Percentiles rank a stretch among this genome's conserved stretches.
phyloP scores from a whole-genome alignment of 2,329 filamentous ascomycete genomes.

The Neoarthrinium moseri region DNA sequence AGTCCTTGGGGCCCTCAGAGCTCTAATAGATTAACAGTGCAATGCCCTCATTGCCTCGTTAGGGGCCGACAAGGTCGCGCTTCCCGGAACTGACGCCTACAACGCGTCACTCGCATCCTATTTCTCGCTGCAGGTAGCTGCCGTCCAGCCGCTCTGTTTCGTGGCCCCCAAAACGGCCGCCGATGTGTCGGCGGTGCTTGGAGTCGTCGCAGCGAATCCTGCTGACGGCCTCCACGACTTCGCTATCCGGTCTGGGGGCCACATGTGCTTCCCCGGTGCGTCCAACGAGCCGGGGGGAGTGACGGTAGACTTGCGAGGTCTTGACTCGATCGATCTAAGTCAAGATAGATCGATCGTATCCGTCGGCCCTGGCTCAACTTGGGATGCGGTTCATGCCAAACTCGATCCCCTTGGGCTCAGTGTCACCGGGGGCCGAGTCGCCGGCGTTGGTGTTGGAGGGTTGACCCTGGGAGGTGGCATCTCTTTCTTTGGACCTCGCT shows the following conservation, averaged over 20 bases:
- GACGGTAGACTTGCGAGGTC: slow-evolving; percentile 39
- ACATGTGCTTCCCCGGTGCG: slow-evolving; percentile 42
- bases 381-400: slow-evolving; percentile 38
- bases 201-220: slow-evolving; percentile 14
- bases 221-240: slow-evolving; percentile 29
- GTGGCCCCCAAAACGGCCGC: slow-evolving; percentile 18
- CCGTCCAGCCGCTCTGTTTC: slow-evolving; percentile 19
- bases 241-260: slow-evolving; percentile 51
- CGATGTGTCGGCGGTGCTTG: slow-evolving; percentile 27
- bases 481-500: slow-evolving; percentile 13
- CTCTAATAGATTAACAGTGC: too few relatives aligned
- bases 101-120: slow-evolving; percentile 17
- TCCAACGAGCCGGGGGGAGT: slow-evolving; percentile 40
- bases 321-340: slow-evolving; percentile 34
- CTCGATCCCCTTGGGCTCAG: slow-evolving; percentile 34
- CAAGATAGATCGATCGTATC: slow-evolving; percentile 31
- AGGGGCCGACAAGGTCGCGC: too few relatives aligned
- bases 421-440: slow-evolving; percentile 13
- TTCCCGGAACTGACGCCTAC: slow-evolving; percentile 15
- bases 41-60: too few relatives aligned
- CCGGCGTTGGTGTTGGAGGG: slow-evolving; percentile 13
- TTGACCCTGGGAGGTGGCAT: slow-evolving; percentile 15
- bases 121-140: slow-evolving; percentile 14
- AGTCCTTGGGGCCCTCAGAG: too few relatives aligned
- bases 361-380: slow-evolving; percentile 42